Percentiles rank a stretch among this genome's conserved stretches.
These are phyloP conservation scores for Darksidea phi DNA, from an alignment of 495 filamentous ascomycete genomes.

Conservation along the genomic window DNA sequence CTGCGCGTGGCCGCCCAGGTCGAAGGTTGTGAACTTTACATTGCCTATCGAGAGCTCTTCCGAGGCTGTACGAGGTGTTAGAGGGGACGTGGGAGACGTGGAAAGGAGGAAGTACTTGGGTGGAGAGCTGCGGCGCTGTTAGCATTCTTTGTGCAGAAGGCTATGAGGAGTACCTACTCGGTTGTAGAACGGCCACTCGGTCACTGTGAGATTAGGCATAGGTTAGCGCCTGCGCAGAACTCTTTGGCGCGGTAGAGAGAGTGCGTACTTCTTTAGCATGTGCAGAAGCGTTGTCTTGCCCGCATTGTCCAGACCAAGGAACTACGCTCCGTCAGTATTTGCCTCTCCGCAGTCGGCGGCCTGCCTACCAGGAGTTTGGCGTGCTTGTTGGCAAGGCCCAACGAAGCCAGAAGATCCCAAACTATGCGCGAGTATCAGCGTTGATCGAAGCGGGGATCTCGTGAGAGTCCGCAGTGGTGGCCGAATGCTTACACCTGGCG, in stretches of 20 bases:
- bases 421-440: conserved; percentile 54
- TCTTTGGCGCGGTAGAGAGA: no score
- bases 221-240: no score
- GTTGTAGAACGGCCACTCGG: conserved; percentile 88
- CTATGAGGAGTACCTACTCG: conserved; percentile 47
- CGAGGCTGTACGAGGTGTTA: conserved; percentile 59
- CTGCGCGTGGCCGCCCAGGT: conserved; percentile 95
- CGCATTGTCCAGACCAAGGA: conserved; percentile 90
- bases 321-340: conserved; percentile 62
- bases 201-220: conserved; percentile 58
- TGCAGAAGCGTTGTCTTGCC: conserved; percentile 79
- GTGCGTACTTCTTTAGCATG: conserved; percentile 57
- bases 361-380: conserved; percentile 55
- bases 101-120: conserved; percentile 21
- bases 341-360: conserved; percentile 56
- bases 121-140: conserved; percentile 23
- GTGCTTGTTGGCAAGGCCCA: conserved; percentile 86
- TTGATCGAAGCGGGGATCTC: not conserved
- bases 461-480: not conserved
- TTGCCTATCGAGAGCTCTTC: conserved; percentile 97
- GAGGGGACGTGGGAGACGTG: not conserved
- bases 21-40: conserved; percentile 95
- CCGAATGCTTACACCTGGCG: conserved; percentile 23
- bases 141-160: conserved; percentile 32
- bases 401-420: conserved; percentile 84